phyloP scores from a whole-genome alignment of 352 stramenopile genomes.

The Globisporangium canariense region DNA sequence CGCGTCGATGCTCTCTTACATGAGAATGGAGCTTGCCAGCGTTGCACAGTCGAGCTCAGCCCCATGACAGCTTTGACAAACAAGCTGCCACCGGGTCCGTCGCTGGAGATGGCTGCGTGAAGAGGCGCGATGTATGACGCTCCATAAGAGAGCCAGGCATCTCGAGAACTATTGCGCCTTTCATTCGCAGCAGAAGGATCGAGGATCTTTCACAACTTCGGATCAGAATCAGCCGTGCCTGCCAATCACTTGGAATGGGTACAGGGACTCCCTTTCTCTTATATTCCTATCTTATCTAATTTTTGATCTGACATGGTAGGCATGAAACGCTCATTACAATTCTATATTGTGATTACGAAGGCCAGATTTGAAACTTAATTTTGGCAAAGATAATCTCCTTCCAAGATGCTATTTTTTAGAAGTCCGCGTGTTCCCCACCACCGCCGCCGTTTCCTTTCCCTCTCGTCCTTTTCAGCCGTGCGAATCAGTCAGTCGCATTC shows the following conservation, averaged over 20 bases:
- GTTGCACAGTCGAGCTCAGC: too few species aligned
- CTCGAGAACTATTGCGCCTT: background rate
- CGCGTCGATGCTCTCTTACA: too few species aligned
- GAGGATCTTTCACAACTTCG: background rate
- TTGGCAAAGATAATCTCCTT: background rate
- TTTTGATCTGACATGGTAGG: background rate
- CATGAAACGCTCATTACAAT: background rate
- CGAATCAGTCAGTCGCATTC: conserved; percentile 5
- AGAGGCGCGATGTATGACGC: too few species aligned
- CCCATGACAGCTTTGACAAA: too few species aligned
- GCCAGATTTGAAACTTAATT: background rate
- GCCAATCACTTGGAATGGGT: conserved; percentile 4
- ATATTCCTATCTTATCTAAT: background rate
- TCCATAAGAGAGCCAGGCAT: too few species aligned
- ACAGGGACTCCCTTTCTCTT: background rate
- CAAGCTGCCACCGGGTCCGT: too few species aligned
- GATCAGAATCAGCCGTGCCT: conserved; percentile 4
- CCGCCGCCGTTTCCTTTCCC: background rate
- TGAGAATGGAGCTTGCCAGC: too few species aligned
- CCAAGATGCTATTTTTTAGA: background rate
- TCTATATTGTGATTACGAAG: background rate
- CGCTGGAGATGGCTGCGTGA: too few species aligned
- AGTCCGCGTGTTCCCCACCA: background rate
- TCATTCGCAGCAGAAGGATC: background rate
- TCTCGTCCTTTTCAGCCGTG: background rate